Conservation (phyloP, 1,139 yeast genomes). For the Nakaseomyces kungkrabaensis region DNA sequence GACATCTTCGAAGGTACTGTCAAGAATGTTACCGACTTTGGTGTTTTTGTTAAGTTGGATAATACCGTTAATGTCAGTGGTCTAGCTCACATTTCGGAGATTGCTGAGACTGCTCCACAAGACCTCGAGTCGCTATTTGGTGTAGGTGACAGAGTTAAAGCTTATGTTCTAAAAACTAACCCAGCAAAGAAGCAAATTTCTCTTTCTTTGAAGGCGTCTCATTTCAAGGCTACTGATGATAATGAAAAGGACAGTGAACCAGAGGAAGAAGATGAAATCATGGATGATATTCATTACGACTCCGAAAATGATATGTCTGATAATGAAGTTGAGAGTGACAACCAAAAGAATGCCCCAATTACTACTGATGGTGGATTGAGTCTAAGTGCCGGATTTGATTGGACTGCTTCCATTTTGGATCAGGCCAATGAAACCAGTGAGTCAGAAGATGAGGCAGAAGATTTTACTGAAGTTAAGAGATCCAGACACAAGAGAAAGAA, state of each 20-base stretch:
- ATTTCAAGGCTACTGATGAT: constrained; percentile 40
- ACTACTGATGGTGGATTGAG: constrained; percentile 46
- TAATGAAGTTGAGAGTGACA: constrained; percentile 8
- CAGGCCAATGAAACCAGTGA: constrained; percentile 55
- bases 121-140: constrained; percentile 53
- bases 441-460: constrained; percentile 47
- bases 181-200: constrained; percentile 41
- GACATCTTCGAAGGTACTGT: constrained; percentile 73
- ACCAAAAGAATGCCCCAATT: constrained; percentile 17
- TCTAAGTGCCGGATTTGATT: constrained; percentile 70
- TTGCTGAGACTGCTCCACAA: constrained; percentile 59
- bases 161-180: constrained; percentile 59
- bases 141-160: constrained; percentile 85
- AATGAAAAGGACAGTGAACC: constrained; percentile 27
- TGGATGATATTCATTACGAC: constrained; percentile 19
- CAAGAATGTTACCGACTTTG: constrained; percentile 72
- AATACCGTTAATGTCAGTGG: constrained; percentile 73
- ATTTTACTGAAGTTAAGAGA: constrained; percentile 37
- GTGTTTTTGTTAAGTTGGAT: constrained; percentile 77
- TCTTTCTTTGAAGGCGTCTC: constrained; percentile 12
- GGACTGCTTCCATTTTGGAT: constrained; percentile 85
- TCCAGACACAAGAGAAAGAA: constrained; percentile 38
- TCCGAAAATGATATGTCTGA: constrained; percentile 17
- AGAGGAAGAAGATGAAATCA: constrained; percentile 22
- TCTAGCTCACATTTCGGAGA: constrained; percentile 77